A percentile compares a stretch with the other conserved stretches of the same genome.
Evolutionary conservation across 1,284 basidiomycete genomes (phyloP).

Genomic region (Cutaneotrichosporon cutaneum): DNA sequence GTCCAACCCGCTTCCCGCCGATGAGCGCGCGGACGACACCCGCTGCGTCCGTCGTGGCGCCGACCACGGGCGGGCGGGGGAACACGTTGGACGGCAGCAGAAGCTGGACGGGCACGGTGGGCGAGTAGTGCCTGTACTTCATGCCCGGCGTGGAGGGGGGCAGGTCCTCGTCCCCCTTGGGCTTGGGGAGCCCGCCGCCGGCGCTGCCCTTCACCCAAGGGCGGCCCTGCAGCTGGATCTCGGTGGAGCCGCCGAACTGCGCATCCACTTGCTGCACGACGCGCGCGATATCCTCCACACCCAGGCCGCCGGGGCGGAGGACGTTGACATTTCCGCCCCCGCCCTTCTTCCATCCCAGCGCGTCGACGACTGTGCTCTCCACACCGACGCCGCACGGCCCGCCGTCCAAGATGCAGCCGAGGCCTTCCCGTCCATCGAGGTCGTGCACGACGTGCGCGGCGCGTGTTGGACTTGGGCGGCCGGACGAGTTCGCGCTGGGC

Average conservation of each 20-base stretch:
- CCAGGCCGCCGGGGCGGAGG: slow-evolving; percentile 87
- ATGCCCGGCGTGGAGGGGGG: slow-evolving; percentile 97
- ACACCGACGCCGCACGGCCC: slow-evolving; percentile 85
- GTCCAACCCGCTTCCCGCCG: slow-evolving; percentile 53
- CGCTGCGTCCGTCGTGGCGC: slow-evolving; percentile 13
- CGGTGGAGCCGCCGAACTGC: slow-evolving; percentile 33
- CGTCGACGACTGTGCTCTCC: slow-evolving; percentile 95
- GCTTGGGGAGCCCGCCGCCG: neutral
- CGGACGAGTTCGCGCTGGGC: slow-evolving; percentile 92
- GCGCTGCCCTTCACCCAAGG: slow-evolving; percentile 22
- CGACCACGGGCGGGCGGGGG: slow-evolving; percentile 53
- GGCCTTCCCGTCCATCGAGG: slow-evolving; percentile 61
- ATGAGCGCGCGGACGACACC: slow-evolving; percentile 13
- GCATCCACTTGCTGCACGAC: slow-evolving; percentile 57
- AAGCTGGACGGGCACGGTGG: slow-evolving; percentile 76
- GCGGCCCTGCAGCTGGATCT: slow-evolving; percentile 39
- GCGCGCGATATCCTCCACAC: slow-evolving; percentile 78
- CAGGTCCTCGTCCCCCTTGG: slow-evolving; percentile 11
- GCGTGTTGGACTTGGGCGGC: slow-evolving; percentile 90
- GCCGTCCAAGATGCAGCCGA: slow-evolving; percentile 86
- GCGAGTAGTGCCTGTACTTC: slow-evolving; percentile 99
- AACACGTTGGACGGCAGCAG: slow-evolving; percentile 58
- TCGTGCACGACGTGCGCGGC: slow-evolving; percentile 83
- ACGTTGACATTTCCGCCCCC: slow-evolving; percentile 68
- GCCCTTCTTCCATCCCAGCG: slow-evolving; percentile 61